Conservation (phyloP, 352 stramenopile genomes). For the Blastocystis sp. region DNA sequence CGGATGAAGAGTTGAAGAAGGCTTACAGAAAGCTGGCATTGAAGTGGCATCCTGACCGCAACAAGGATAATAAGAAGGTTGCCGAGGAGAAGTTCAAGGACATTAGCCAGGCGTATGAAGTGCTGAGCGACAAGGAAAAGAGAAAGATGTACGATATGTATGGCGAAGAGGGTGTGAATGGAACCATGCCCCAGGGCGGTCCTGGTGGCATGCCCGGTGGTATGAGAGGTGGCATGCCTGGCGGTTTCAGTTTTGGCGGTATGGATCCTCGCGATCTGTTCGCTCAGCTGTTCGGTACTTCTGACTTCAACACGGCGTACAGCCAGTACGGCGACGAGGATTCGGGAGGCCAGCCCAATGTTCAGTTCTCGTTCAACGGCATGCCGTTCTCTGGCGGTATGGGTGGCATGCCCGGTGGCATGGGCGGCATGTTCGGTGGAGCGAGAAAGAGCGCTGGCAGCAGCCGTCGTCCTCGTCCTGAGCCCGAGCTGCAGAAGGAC, state of each 20-base stretch:
- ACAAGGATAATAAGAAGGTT: conserved; percentile 80
- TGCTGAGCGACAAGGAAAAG: conserved; percentile 87
- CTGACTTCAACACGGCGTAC: conserved; percentile 15
- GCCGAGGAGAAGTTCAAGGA: conserved; percentile 87
- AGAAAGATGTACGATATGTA: conserved; percentile 86
- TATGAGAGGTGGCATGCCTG: background rate
- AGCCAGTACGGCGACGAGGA: conserved; percentile 59
- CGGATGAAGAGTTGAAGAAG: conserved; percentile 71
- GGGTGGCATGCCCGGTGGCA: conserved; percentile 3
- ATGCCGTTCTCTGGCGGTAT: conserved; percentile 72
- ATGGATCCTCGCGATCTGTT: conserved; percentile 68
- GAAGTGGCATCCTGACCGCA: conserved; percentile 88
- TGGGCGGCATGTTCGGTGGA: background rate
- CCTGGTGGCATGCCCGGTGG: conserved; percentile 7
- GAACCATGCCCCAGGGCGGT: conserved; percentile 63
- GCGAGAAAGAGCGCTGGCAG: background rate
- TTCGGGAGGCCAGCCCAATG: conserved; percentile 70
- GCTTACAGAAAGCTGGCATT: conserved; percentile 83
- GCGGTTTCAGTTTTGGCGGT: conserved; percentile 41
- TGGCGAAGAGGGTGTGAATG: conserved; percentile 84
- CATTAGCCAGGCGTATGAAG: conserved; percentile 85
- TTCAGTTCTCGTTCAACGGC: conserved; percentile 72
- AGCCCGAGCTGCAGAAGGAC: conserved; percentile 21
- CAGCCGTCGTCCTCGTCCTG: background rate
- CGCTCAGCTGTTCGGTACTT: conserved; percentile 50